Evolutionary conservation across 352 stramenopile genomes (phyloP).

Genomic region (Pythium myriotylum): DNA sequence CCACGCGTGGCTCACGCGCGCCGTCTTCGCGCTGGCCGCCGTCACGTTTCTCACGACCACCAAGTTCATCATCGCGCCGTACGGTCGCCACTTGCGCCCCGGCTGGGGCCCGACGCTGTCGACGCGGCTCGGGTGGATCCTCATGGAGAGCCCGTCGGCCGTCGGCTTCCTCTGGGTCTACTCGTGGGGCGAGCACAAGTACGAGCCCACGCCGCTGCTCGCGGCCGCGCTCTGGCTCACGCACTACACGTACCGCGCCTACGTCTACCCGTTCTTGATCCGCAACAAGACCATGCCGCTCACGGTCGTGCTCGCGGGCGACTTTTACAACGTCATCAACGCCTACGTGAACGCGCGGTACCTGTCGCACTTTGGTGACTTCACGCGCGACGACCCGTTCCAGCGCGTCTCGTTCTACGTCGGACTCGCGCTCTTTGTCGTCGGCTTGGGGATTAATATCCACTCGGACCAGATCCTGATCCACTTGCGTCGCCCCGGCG

Average conservation of each 20-base stretch:
- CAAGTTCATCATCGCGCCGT: conserved; percentile 58
- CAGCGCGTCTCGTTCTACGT: conserved; percentile 52
- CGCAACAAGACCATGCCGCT: conserved; percentile 66
- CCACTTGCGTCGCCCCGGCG: conserved; percentile 55
- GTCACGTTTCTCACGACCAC: conserved; percentile 53
- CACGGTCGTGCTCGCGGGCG: conserved; percentile 49
- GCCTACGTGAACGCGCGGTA: conserved; percentile 73
- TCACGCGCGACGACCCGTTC: conserved; percentile 39
- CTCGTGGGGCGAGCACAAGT: conserved; percentile 41
- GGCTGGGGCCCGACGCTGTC: conserved; percentile 63
- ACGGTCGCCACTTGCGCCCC: conserved; percentile 52
- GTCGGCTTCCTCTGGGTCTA: conserved; percentile 61
- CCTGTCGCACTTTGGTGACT: conserved; percentile 63
- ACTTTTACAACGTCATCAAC: conserved; percentile 76
- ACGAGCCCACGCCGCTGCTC: conserved; percentile 43
- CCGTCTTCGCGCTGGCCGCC: conserved; percentile 54
- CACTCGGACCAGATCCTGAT: conserved; percentile 74
- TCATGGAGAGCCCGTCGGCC: conserved; percentile 77
- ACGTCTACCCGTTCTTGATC: conserved; percentile 77
- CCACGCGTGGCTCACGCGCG: conserved; percentile 45
- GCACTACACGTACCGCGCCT: conserved; percentile 74
- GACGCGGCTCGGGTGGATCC: conserved; percentile 61
- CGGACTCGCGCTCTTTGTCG: conserved; percentile 49
- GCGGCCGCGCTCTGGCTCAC: conserved; percentile 55
- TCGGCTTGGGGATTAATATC: conserved; percentile 63